phyloP scores from a whole-genome alignment of 106 monocot genomes.

The Dendrobium huoshanense region DNA sequence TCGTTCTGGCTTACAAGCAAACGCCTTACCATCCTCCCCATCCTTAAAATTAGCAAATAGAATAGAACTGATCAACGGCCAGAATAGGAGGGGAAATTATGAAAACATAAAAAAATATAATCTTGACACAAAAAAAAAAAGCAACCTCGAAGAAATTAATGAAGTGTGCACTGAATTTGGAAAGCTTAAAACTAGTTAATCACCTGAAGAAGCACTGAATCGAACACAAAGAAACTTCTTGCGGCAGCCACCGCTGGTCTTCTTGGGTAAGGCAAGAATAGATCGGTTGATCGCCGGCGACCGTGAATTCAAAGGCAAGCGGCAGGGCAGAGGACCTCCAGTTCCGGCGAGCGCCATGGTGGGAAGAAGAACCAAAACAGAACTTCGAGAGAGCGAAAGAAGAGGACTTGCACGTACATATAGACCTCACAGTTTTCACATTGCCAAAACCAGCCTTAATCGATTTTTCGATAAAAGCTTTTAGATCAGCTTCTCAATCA shows the following conservation, averaged over 20 bases:
- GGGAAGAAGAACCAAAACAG: not conserved
- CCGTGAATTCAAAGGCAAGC: slow-evolving; percentile 3
- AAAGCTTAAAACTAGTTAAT: not conserved
- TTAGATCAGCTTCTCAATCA: too few species aligned
- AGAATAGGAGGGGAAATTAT: not conserved
- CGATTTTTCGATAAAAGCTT: too few species aligned
- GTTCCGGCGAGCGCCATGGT: slow-evolving; percentile 42
- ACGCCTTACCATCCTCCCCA: not conserved
- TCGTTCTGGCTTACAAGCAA: not conserved
- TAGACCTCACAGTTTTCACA: too few species aligned
- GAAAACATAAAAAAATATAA: not conserved
- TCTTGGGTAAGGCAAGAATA: slow-evolving; percentile 3
- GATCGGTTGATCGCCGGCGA: not conserved
- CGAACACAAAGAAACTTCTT: slow-evolving; percentile 26
- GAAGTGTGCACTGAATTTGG: not conserved
- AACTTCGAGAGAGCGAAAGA: not conserved
- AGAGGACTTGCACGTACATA: too few species aligned
- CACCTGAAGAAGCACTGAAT: slow-evolving; percentile 34
- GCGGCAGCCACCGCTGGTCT: slow-evolving; percentile 3
- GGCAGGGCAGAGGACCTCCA: slow-evolving; percentile 5
- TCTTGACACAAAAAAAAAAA: not conserved
- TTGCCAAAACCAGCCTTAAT: too few species aligned
- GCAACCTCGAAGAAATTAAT: not conserved
- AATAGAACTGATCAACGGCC: not conserved
- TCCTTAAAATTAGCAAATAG: not conserved